Evolutionary conservation across 2,329 filamentous ascomycete genomes (phyloP).

Genomic region (Eurotiales sp.): DNA sequence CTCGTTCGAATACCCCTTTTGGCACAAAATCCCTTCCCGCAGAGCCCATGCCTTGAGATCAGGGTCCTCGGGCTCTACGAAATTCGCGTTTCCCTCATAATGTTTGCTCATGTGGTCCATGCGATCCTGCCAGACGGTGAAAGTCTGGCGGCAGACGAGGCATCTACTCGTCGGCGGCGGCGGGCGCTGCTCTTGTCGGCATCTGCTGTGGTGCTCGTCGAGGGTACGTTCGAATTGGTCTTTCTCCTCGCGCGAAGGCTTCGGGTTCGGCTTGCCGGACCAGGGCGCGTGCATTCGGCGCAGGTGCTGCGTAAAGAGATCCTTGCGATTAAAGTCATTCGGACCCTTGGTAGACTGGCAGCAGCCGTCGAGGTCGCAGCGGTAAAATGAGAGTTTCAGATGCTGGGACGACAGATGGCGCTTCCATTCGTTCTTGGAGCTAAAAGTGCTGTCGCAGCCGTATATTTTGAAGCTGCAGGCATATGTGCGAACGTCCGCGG

Average conservation of each 20-base stretch:
- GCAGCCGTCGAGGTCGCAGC: constrained; percentile 66
- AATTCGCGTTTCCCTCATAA: constrained; percentile 57
- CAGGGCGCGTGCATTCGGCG: constrained; percentile 74
- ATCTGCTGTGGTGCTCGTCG: constrained; percentile 54
- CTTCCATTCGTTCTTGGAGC: constrained; percentile 93
- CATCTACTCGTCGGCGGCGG: constrained; percentile 62
- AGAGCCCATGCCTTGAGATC: constrained; percentile 39
- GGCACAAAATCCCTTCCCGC: constrained; percentile 23
- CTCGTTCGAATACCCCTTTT: background rate
- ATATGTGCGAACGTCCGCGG: constrained; percentile 42
- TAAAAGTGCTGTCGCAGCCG: constrained; percentile 69
- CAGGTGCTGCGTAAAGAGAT: constrained; percentile 84
- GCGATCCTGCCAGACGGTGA: constrained; percentile 69
- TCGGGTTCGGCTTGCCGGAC: constrained; percentile 46
- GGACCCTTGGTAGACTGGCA: constrained; percentile 37
- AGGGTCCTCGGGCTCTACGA: constrained; percentile 38
- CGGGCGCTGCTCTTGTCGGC: constrained; percentile 57
- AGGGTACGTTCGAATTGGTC: constrained; percentile 51
- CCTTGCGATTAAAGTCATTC: constrained; percentile 84
- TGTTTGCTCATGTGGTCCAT: constrained; percentile 88
- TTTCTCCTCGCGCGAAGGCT: constrained; percentile 28
- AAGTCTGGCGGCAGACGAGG: constrained; percentile 60
- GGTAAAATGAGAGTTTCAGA: constrained; percentile 68
- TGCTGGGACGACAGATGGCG: constrained; percentile 80
- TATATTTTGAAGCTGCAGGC: constrained; percentile 75